Percentiles rank a stretch among this genome's conserved stretches.
Evolutionary conservation across 2,329 filamentous ascomycete genomes (phyloP).

Genomic region (Moelleriella libera): DNA sequence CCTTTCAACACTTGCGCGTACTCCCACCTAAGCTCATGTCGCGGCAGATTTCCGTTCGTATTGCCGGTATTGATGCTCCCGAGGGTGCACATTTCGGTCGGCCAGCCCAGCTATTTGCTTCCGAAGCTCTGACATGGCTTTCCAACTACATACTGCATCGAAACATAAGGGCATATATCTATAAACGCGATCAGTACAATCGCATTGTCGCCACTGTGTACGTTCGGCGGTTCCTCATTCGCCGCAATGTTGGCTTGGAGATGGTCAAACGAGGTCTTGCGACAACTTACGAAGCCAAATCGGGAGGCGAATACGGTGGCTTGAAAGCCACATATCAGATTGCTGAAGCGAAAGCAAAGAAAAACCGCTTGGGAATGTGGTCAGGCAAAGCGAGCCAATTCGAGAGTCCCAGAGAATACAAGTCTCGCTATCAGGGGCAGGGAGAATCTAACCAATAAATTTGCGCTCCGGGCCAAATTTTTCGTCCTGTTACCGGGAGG

Average conservation of each 20-base stretch:
- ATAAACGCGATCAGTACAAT: slow-evolving; percentile 82
- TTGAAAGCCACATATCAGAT: slow-evolving; percentile 48
- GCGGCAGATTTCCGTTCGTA: slow-evolving; percentile 64
- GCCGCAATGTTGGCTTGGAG: slow-evolving; percentile 71
- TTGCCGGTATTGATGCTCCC: slow-evolving; percentile 88
- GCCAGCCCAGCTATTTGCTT: slow-evolving; percentile 69
- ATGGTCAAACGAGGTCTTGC: slow-evolving; percentile 79
- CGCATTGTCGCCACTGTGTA: slow-evolving; percentile 79
- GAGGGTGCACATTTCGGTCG: slow-evolving; percentile 87
- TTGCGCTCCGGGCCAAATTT: not conserved
- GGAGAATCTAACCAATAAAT: slow-evolving; percentile 4
- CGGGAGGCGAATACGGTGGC: slow-evolving; percentile 76
- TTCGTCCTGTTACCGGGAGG: too few species aligned
- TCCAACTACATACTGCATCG: slow-evolving; percentile 54
- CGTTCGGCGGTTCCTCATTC: slow-evolving; percentile 53
- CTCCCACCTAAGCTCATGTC: not conserved
- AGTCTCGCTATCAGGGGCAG: slow-evolving; percentile 32
- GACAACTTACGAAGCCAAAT: slow-evolving; percentile 88
- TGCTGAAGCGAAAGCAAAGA: slow-evolving; percentile 53
- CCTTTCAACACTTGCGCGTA: not conserved
- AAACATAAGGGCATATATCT: slow-evolving; percentile 69
- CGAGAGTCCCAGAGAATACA: slow-evolving; percentile 83
- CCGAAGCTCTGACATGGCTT: slow-evolving; percentile 76
- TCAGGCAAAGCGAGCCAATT: slow-evolving; percentile 43
- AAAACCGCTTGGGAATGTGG: slow-evolving; percentile 62